A percentile compares a stretch with the other conserved stretches of the same genome.
These are phyloP conservation scores for Celoporthe dispersa DNA, from an alignment of 2,329 filamentous ascomycete genomes.

Conservation along the genomic window DNA sequence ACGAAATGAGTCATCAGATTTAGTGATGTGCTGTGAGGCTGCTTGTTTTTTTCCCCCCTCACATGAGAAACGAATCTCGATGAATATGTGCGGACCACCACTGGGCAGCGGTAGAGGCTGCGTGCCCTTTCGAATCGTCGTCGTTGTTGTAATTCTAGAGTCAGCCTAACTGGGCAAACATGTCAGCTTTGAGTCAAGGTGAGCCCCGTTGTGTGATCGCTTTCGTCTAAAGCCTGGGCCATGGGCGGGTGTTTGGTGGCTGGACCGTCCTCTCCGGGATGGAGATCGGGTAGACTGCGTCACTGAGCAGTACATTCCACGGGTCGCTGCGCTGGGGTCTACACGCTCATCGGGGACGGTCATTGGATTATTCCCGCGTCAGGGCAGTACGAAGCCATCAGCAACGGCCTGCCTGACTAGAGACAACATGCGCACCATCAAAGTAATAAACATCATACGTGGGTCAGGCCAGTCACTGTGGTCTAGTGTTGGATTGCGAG, in stretches of 20 bases:
- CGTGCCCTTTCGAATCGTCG: not conserved
- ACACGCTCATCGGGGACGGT: not conserved
- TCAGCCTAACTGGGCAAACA: not conserved
- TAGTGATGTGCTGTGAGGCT: not conserved
- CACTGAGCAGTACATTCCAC: not conserved
- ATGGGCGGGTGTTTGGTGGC: not conserved
- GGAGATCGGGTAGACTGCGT: not conserved
- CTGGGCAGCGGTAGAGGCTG: not conserved
- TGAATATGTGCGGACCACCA: not conserved
- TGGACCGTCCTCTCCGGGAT: not conserved
- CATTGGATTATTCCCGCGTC: not conserved
- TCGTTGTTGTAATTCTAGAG: not conserved
- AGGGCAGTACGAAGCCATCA: not conserved
- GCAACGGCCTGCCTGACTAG: not conserved
- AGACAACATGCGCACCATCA: not conserved
- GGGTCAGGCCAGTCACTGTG: not conserved
- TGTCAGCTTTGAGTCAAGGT: not conserved
- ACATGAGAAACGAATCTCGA: not conserved
- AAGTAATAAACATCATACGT: too few relatives aligned
- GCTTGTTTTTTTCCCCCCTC: too few relatives aligned
- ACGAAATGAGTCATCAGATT: not conserved
- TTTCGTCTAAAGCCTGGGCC: not conserved
- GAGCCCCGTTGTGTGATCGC: not conserved
- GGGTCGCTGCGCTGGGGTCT: not conserved
- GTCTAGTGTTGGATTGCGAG: not conserved